phyloP scores from a whole-genome alignment of 371 early-diverging fungal species.

The Dichotomocladium elegans region DNA sequence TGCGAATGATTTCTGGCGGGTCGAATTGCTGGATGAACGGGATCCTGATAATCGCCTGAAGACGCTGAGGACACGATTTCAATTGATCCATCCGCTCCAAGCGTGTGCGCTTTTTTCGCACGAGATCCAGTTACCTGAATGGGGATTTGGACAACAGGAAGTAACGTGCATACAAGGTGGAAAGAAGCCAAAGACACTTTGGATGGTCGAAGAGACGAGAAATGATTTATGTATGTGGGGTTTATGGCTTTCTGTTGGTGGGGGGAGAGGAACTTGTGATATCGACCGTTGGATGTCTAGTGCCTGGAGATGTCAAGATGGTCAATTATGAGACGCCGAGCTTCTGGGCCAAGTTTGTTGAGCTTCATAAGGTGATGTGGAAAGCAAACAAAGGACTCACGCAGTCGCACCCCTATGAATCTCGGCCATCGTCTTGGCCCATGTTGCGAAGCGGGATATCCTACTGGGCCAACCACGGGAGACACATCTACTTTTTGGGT shows the following conservation, averaged over 20 bases:
- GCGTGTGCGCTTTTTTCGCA: slow-evolving; percentile 79
- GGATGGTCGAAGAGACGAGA: slow-evolving; percentile 57
- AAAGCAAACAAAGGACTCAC: slow-evolving; percentile 77
- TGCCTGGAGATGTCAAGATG: slow-evolving; percentile 32
- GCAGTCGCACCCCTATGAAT: slow-evolving; percentile 84
- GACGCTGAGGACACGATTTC: slow-evolving; percentile 64
- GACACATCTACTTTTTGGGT: slow-evolving; percentile 93
- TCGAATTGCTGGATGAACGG: slow-evolving; percentile 56
- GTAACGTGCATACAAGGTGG: slow-evolving; percentile 79
- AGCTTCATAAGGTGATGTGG: slow-evolving; percentile 83
- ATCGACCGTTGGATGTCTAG: slow-evolving; percentile 13
- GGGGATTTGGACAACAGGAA: slow-evolving; percentile 97
- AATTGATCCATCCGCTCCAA: slow-evolving; percentile 70
- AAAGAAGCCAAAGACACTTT: slow-evolving; percentile 57
- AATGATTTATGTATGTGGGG: slow-evolving; percentile 47
- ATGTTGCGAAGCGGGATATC: slow-evolving; percentile 81
- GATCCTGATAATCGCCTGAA: slow-evolving; percentile 51
- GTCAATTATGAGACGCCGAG: slow-evolving; percentile 49
- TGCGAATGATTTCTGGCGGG: slow-evolving; percentile 71
- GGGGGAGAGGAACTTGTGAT: not conserved
- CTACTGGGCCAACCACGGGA: slow-evolving; percentile 75
- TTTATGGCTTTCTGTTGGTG: too few species aligned
- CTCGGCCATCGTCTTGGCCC: slow-evolving; percentile 83
- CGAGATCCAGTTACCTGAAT: slow-evolving; percentile 83
- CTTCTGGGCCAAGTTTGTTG: slow-evolving; percentile 78